Conservation (phyloP, 176 grass and related monocot species). For the Areca catechu region DNA sequence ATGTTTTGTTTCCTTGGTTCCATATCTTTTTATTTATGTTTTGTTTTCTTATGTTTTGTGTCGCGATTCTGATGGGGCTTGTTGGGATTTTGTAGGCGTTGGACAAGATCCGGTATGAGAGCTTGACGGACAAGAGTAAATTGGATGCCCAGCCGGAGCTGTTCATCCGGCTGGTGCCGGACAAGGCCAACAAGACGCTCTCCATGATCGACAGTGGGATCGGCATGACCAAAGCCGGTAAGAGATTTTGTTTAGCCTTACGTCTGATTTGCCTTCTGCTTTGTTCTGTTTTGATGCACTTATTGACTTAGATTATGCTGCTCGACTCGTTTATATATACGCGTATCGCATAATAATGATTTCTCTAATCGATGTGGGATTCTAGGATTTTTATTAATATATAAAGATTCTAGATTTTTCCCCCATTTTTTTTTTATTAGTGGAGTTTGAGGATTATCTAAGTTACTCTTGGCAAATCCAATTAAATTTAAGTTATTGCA, state of each 20-base stretch:
- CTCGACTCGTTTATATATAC: too few species aligned
- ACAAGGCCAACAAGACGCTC: conserved; percentile 26
- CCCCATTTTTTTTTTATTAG: too few species aligned
- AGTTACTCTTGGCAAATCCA: too few species aligned
- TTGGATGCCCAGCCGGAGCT: conserved; percentile 34
- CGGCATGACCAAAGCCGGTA: conserved; percentile 31
- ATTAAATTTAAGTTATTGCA: too few species aligned
- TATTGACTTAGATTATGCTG: too few species aligned
- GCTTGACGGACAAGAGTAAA: conserved; percentile 35
- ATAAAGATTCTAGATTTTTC: too few species aligned
- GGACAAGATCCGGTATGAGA: conserved; percentile 35
- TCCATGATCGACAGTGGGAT: conserved; percentile 34
- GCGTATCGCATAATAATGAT: too few species aligned
- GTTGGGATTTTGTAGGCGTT: conserved; percentile 12
- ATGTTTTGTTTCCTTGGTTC: neutral
- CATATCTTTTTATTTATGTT: neutral
- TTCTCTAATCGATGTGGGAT: too few species aligned
- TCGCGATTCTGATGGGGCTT: neutral
- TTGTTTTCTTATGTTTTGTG: neutral
- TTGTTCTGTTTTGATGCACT: too few species aligned
- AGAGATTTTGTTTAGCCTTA: neutral
- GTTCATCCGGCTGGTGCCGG: conserved; percentile 30
- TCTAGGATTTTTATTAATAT: too few species aligned
- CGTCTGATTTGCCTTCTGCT: neutral
- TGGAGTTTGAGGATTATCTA: too few species aligned